Percentiles rank a stretch among this genome's conserved stretches.
phyloP scores from a whole-genome alignment of 1,139 yeast genomes.

The Groenewaldozyma auringiensis region DNA sequence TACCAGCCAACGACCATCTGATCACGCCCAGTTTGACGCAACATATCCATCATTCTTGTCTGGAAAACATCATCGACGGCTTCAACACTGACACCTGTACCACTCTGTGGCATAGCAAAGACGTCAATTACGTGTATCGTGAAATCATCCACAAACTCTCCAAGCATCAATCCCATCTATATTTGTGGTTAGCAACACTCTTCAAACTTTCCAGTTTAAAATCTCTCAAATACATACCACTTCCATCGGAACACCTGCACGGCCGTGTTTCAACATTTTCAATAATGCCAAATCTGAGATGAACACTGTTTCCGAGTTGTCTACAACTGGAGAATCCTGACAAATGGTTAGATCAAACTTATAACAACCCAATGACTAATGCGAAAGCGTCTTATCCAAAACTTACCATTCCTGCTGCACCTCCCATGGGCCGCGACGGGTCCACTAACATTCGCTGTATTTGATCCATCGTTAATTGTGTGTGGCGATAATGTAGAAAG shows the following conservation, averaged over 20 bases:
- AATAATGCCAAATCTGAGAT: constrained; percentile 90
- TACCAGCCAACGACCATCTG: constrained; percentile 99
- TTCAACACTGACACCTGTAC: constrained; percentile 98
- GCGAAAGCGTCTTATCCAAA: too few relatives aligned
- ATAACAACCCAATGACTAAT: too few relatives aligned
- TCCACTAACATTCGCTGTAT: constrained; percentile 59
- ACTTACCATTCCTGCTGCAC: constrained; percentile 21
- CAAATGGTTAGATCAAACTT: background rate
- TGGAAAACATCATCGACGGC: constrained; percentile 99
- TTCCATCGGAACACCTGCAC: constrained; percentile 99
- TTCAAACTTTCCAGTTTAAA: background rate
- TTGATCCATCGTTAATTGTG: constrained; percentile 48
- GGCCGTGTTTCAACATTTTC: constrained; percentile 95
- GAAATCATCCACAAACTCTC: constrained; percentile 95
- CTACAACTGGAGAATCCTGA: constrained; percentile 74
- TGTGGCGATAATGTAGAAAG: background rate
- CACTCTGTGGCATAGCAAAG: constrained; percentile 94
- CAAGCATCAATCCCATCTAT: constrained; percentile 93
- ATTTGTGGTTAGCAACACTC: background rate
- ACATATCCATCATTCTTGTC: constrained; percentile 99
- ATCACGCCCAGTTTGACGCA: constrained; percentile 95
- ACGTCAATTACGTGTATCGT: constrained; percentile 97
- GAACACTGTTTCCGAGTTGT: constrained; percentile 92
- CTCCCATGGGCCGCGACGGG: constrained; percentile 37
- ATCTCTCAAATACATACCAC: constrained; percentile 36